Conservation (phyloP, 805 yeast genomes). For the Yueomyces sp. region DNA sequence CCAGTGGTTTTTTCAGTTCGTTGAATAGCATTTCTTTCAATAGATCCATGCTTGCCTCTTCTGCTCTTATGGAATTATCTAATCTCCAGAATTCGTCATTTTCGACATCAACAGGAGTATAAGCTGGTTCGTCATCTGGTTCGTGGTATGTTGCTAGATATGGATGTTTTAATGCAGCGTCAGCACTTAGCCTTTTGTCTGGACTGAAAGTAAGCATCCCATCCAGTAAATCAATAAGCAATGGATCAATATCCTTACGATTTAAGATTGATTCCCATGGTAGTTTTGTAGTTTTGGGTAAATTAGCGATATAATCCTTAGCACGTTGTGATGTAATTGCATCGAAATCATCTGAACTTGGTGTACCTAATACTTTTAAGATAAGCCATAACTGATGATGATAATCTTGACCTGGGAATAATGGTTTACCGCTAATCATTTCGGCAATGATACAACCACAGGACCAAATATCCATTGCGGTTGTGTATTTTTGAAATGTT, state of each 20-base stretch:
- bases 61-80: conserved; percentile 28
- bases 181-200: conserved; percentile 57
- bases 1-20: conserved; percentile 52
- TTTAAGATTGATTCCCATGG: conserved; percentile 27
- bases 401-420: conserved; percentile 75
- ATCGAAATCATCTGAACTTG: conserved; percentile 57
- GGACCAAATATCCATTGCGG: conserved; percentile 79
- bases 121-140: conserved; percentile 55
- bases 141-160: conserved; percentile 56
- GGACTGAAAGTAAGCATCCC: conserved; percentile 65
- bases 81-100: conserved; percentile 30
- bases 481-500: conserved; percentile 55
- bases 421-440: conserved; percentile 89
- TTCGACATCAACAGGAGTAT: conserved; percentile 21
- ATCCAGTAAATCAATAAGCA: conserved; percentile 49
- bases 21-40: conserved; percentile 65
- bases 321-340: conserved; percentile 66
- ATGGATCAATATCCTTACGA: conserved; percentile 25
- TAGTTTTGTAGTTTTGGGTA: conserved; percentile 47
- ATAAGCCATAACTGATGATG: conserved; percentile 54
- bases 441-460: conserved; percentile 97
- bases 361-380: conserved; percentile 59
- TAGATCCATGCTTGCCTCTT: conserved; percentile 60
- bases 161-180: conserved; percentile 63
- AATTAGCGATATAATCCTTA: conserved; percentile 57